A percentile compares a stretch with the other conserved stretches of the same genome.
Evolutionary conservation across 2,329 filamentous ascomycete genomes (phyloP).

Genomic region (Colletotrichum plurivorum): DNA sequence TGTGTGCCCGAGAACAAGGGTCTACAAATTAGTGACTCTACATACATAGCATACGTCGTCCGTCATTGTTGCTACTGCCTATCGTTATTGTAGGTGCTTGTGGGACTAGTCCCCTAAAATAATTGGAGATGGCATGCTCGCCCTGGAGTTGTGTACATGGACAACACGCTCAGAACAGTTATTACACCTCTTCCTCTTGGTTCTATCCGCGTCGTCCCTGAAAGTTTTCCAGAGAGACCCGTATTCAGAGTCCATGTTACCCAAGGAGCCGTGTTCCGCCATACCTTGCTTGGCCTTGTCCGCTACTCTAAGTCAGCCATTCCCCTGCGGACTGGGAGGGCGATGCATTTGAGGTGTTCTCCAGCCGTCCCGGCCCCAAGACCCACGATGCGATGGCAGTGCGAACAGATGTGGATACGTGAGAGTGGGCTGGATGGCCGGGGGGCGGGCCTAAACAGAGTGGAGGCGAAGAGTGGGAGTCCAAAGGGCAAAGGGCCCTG

Average conservation of each 20-base stretch:
- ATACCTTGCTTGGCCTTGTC: too few relatives aligned
- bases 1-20: background rate
- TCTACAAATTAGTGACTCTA: background rate
- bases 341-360: slow-evolving; percentile 19
- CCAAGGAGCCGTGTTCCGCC: too few relatives aligned
- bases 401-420: slow-evolving; percentile 17
- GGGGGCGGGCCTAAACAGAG: background rate
- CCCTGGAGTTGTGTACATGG: too few relatives aligned
- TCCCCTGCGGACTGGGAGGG: background rate
- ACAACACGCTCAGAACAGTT: too few relatives aligned
- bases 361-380: slow-evolving; percentile 23
- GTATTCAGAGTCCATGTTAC: background rate
- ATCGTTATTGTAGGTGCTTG: too few relatives aligned
- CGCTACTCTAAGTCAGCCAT: too few relatives aligned
- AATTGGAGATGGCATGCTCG: too few relatives aligned
- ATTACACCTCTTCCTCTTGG: too few relatives aligned
- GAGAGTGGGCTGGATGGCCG: slow-evolving; percentile 6
- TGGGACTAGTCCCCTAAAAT: too few relatives aligned
- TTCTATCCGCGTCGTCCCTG: too few relatives aligned
- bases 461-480: background rate
- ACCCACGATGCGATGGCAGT: slow-evolving; percentile 34
- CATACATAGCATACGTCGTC: too few relatives aligned
- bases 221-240: background rate
- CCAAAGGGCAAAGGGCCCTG: slow-evolving; percentile 7
- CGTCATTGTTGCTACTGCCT: too few relatives aligned